Conservation (phyloP, 371 early-diverging fungal species). For the Mortierella sp. region DNA sequence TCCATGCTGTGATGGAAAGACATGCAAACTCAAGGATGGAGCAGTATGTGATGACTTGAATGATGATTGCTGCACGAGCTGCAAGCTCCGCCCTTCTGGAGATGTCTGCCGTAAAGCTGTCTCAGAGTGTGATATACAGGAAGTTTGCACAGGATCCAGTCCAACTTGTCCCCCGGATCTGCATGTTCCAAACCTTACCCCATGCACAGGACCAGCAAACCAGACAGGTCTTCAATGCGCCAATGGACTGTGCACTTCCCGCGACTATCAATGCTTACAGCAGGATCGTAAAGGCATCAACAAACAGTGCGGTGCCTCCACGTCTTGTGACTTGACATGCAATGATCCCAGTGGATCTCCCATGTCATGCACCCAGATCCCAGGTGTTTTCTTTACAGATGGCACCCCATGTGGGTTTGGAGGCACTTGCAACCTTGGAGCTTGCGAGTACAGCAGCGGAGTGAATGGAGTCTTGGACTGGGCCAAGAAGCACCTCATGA, state of each 20-base stretch:
- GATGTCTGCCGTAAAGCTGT: constrained; percentile 78
- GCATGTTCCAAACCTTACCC: constrained; percentile 71
- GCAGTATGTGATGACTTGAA: constrained; percentile 81
- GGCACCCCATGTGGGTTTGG: constrained; percentile 89
- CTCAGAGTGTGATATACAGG: constrained; percentile 85
- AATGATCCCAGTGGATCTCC: constrained; percentile 61
- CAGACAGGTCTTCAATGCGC: constrained; percentile 73
- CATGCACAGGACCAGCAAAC: constrained; percentile 61
- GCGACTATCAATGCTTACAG: constrained; percentile 83
- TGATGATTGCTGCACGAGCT: constrained; percentile 85
- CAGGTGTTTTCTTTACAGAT: constrained; percentile 81
- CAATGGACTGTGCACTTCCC: constrained; percentile 89
- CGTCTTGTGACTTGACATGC: constrained; percentile 76
- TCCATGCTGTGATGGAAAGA: constrained; percentile 83
- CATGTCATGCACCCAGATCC: constrained; percentile 73
- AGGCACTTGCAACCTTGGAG: constrained; percentile 67
- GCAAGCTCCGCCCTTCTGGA: constrained; percentile 71
- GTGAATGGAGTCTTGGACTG: constrained; percentile 59
- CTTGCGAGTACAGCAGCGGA: constrained; percentile 57
- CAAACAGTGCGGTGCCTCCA: constrained; percentile 51
- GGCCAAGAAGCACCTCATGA: constrained; percentile 55
- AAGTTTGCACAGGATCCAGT: constrained; percentile 82
- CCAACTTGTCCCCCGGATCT: constrained; percentile 82
- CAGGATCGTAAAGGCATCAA: constrained; percentile 62
- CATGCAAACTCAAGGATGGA: constrained; percentile 81